Conservation (phyloP, 805 yeast genomes). For the Monosporozyma aerobia region DNA sequence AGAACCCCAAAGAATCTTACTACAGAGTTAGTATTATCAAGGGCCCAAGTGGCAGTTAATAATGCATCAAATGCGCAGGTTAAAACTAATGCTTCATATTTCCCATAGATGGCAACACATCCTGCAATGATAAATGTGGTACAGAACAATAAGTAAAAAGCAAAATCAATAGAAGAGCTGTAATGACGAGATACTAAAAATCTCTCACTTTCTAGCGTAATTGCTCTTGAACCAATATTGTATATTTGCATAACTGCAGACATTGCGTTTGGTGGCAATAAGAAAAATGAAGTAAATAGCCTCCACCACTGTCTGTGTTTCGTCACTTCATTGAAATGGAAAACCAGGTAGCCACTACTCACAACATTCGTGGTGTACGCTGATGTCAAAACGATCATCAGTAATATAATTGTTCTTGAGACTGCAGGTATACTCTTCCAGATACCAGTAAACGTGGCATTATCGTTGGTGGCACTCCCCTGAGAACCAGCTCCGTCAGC, state of each 20-base stretch:
- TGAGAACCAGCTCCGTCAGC: neutral
- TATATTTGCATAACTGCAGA: constrained; percentile 21
- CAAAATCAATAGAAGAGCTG: constrained; percentile 16
- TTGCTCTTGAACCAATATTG: constrained; percentile 21
- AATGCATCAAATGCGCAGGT: constrained; percentile 20
- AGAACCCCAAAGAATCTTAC: constrained; percentile 45
- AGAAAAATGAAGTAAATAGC: constrained; percentile 18
- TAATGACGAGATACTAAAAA: constrained; percentile 11
- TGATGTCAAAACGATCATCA: constrained; percentile 39
- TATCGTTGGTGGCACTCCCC: neutral
- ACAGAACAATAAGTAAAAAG: constrained; percentile 20
- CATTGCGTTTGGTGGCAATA: constrained; percentile 20
- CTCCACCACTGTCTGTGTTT: constrained; percentile 24
- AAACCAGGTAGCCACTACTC: constrained; percentile 16
- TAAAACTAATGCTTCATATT: constrained; percentile 10
- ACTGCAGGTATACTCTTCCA: constrained; percentile 45
- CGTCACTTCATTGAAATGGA: constrained; percentile 12
- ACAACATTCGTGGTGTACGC: constrained; percentile 29
- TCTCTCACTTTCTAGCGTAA: constrained; percentile 17
- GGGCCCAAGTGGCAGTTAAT: constrained; percentile 53
- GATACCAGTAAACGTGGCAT: constrained; percentile 5
- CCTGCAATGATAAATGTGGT: constrained; percentile 7
- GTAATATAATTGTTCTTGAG: constrained; percentile 45
- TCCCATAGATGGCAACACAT: constrained; percentile 8
- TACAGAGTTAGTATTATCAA: constrained; percentile 43